These are phyloP conservation scores for Diatrype stigma DNA, from an alignment of 2,329 filamentous ascomycete species.

Conservation along the genomic window DNA sequence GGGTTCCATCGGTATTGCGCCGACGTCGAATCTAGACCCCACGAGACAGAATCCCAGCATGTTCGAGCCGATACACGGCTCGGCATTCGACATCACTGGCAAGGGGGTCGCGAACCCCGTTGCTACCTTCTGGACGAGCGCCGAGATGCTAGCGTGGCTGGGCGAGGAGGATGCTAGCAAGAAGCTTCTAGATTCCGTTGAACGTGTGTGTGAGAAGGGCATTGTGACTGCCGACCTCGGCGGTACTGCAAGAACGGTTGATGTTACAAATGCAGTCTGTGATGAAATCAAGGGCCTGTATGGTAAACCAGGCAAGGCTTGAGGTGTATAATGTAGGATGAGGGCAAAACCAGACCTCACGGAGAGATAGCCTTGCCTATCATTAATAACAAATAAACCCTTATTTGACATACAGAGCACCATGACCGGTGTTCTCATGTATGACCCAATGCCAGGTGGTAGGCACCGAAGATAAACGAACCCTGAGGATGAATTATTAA, in stretches of 20 bases:
- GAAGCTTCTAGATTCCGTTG: slow-evolving; percentile 47
- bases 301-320: slow-evolving; percentile 3
- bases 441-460: no score
- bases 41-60: slow-evolving; percentile 49
- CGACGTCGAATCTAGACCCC: slow-evolving; percentile 65
- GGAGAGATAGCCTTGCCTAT: no score
- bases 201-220: slow-evolving; percentile 47
- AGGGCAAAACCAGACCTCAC: no score
- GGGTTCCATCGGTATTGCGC: slow-evolving; percentile 68
- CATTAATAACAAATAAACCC: no score
- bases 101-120: slow-evolving; percentile 55
- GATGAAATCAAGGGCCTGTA: slow-evolving; percentile 14
- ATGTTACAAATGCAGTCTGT: slow-evolving; percentile 31
- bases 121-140: slow-evolving; percentile 55
- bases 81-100: slow-evolving; percentile 54
- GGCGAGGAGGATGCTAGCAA: slow-evolving; percentile 48
- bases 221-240: slow-evolving; percentile 52
- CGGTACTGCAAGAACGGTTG: slow-evolving; percentile 35
- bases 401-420: no score
- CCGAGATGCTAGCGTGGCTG: slow-evolving; percentile 55
- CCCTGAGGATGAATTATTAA: no score
- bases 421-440: no score
- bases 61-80: slow-evolving; percentile 60
- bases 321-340: no score
- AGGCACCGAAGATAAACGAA: no score